These are phyloP conservation scores for Heterobasidion parviporum DNA, from an alignment of 1,284 basidiomycete species.

Conservation along the genomic window DNA sequence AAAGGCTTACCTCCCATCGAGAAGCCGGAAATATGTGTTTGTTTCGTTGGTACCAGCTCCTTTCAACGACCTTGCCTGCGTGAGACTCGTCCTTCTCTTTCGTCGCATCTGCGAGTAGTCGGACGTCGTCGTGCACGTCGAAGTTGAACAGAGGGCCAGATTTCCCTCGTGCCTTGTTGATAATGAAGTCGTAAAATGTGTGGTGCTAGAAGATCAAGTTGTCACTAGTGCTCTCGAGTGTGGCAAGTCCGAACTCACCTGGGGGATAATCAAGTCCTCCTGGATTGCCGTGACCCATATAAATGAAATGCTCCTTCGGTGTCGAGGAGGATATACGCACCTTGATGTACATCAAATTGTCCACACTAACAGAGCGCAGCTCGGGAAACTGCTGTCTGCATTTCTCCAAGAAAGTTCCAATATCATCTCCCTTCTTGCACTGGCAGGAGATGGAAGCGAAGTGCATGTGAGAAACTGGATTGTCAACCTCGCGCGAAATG, in stretches of 20 bases:
- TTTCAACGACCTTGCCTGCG: conserved; percentile 96
- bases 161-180: conserved; percentile 97
- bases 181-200: conserved; percentile 97
- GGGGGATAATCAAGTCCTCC: conserved; percentile 95
- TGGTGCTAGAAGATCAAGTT: conserved; percentile 60
- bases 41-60: conserved; percentile 93
- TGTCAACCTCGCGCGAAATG: background rate
- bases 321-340: conserved; percentile 31
- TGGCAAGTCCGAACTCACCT: conserved; percentile 37
- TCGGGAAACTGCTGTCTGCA: conserved; percentile 91
- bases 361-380: conserved; percentile 81
- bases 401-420: conserved; percentile 86
- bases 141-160: conserved; percentile 98
- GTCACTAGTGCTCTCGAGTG: too few relatives aligned
- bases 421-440: conserved; percentile 98
- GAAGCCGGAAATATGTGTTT: conserved; percentile 98
- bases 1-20: conserved; percentile 74
- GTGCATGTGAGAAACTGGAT: background rate
- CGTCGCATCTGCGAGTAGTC: conserved; percentile 90
- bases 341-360: conserved; percentile 99
- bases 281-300: conserved; percentile 20
- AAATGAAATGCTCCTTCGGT: background rate
- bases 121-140: conserved; percentile 97
- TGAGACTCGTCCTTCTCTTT: conserved; percentile 98
- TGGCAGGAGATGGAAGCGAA: conserved; percentile 21